phyloP scores from a whole-genome alignment of 805 yeast species.

The Candida andamanensis region DNA sequence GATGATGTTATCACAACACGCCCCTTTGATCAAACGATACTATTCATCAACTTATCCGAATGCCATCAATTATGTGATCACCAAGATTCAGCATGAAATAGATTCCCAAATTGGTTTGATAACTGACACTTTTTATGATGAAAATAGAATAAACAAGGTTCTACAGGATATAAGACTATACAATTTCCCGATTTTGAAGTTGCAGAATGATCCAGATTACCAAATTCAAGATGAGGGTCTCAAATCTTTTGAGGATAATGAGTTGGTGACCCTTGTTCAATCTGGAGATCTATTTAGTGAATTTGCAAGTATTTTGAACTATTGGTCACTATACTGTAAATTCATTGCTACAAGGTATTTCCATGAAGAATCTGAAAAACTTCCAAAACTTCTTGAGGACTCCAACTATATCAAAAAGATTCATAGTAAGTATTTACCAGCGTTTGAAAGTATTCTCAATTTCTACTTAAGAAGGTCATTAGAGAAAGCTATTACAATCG shows the following conservation, averaged over 20 bases:
- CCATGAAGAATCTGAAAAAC: constrained; percentile 22
- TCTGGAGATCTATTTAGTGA: constrained; percentile 68
- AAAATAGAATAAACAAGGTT: constrained; percentile 52
- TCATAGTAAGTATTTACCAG: constrained; percentile 46
- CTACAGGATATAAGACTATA: constrained; percentile 54
- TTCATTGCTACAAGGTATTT: constrained; percentile 68
- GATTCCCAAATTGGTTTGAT: constrained; percentile 91
- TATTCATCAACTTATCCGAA: constrained; percentile 50
- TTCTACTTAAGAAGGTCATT: constrained; percentile 74
- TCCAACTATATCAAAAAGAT: constrained; percentile 57
- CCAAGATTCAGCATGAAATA: constrained; percentile 75
- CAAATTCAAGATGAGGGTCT: constrained; percentile 3
- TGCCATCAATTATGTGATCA: constrained; percentile 63
- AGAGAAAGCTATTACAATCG: constrained; percentile 75
- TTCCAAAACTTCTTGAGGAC: constrained; percentile 50
- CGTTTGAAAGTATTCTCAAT: constrained; percentile 58
- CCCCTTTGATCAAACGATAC: constrained; percentile 66
- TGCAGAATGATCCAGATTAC: constrained; percentile 9
- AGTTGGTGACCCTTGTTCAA: constrained; percentile 49
- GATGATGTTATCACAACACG: constrained; percentile 78
- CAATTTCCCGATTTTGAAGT: constrained; percentile 24
- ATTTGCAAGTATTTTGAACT: constrained; percentile 68
- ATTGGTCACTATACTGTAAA: constrained; percentile 78
- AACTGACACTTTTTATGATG: constrained; percentile 79
- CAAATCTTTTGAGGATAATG: constrained; percentile 22